Evolutionary conservation across 192 early-diverging fungal genomes (phyloP).

Genomic region (Coemansia umbellata): DNA sequence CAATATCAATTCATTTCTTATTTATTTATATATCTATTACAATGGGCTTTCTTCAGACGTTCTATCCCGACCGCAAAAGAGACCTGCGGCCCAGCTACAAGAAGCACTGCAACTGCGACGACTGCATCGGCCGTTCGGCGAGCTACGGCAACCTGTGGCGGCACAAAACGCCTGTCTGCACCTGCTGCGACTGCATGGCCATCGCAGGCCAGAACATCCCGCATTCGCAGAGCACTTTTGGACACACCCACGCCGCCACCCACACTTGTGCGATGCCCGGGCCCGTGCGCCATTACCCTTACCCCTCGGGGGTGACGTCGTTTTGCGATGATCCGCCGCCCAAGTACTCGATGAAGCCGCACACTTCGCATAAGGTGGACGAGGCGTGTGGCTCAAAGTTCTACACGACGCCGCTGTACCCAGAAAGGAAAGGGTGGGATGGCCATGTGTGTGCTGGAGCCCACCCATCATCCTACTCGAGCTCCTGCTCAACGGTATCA

Average conservation of each 20-base stretch:
- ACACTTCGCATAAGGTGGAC: slow-evolving; percentile 42
- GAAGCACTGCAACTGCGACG: slow-evolving; percentile 38
- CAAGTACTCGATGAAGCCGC: slow-evolving; percentile 45
- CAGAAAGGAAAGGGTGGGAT: slow-evolving; percentile 5
- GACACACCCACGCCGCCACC: slow-evolving; percentile 21
- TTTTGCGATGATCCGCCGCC: slow-evolving; percentile 21
- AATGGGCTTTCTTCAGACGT: slow-evolving; percentile 33
- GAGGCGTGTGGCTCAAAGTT: slow-evolving; percentile 15
- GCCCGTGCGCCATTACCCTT: slow-evolving; percentile 1
- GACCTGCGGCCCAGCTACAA: slow-evolving; percentile 30
- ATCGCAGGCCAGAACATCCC: slow-evolving; percentile 37
- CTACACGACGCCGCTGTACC: slow-evolving; percentile 35
- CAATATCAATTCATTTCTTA: too few species aligned
- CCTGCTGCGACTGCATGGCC: slow-evolving; percentile 49
- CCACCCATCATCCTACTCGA: background rate
- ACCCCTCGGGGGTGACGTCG: background rate
- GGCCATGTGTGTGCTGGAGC: background rate
- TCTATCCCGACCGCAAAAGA: slow-evolving; percentile 36
- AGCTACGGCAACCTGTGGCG: slow-evolving; percentile 40
- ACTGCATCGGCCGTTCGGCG: slow-evolving; percentile 16
- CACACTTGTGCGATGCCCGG: slow-evolving; percentile 40
- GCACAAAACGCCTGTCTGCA: slow-evolving; percentile 37
- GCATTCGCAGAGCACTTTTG: slow-evolving; percentile 29
- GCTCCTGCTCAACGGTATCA: slow-evolving; percentile 3
- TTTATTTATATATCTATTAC: background rate